These are phyloP conservation scores for Penicillium crystallinum DNA, from an alignment of 495 filamentous ascomycete species.

Conservation along the genomic window DNA sequence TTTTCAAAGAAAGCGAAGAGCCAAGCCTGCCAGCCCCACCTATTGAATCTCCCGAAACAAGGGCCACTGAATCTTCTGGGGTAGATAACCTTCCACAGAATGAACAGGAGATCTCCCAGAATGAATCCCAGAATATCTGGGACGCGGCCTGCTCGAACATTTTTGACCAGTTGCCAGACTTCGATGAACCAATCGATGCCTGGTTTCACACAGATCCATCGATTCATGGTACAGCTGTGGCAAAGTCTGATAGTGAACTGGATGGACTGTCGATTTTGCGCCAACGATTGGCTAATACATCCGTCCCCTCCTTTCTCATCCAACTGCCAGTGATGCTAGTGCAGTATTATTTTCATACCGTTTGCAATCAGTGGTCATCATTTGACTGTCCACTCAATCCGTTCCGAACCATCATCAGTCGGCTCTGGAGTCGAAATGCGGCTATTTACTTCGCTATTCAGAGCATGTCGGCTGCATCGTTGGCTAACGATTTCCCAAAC, in stretches of 20 bases:
- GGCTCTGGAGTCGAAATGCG: conserved; percentile 24
- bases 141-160: conserved; percentile 10
- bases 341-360: conserved; percentile 25
- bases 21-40: neutral
- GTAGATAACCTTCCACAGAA: neutral
- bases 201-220: neutral
- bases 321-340: conserved; percentile 22
- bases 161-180: conserved; percentile 13
- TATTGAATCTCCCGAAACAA: neutral
- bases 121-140: conserved; percentile 9
- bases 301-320: conserved; percentile 21
- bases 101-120: neutral
- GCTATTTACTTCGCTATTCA: conserved; percentile 26
- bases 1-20: conserved; percentile 15
- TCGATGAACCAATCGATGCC: conserved; percentile 11
- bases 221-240: neutral
- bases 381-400: conserved; percentile 26
- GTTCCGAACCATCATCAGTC: conserved; percentile 19
- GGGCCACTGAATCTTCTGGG: neutral
- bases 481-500: conserved; percentile 22
- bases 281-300: conserved; percentile 15
- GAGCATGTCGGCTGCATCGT: conserved; percentile 24
- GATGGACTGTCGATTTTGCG: conserved; percentile 19
- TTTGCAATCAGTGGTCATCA: conserved; percentile 26
- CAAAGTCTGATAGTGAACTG: conserved; percentile 1